A percentile compares a stretch with the other conserved stretches of the same genome.
Conservation (phyloP, 495 filamentous ascomycete species). For the Pseudomonodictys pantanalensis region DNA sequence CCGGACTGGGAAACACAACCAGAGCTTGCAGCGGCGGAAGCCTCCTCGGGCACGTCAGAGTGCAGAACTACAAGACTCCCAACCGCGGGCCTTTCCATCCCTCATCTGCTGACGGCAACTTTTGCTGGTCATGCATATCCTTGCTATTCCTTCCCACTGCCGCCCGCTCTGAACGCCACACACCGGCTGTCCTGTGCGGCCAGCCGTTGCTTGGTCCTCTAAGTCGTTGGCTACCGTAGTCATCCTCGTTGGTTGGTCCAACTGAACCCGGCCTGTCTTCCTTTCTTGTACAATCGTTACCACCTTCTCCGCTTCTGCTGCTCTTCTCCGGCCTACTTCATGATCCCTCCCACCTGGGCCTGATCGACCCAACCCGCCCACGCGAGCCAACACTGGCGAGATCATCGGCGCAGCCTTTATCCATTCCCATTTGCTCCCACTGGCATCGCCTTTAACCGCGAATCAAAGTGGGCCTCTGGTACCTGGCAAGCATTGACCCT, state of each 20-base stretch:
- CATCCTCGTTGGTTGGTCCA: conserved; percentile 22
- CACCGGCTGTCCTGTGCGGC: conserved; percentile 25
- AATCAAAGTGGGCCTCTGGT: conserved; percentile 27
- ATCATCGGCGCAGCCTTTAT: conserved; percentile 30
- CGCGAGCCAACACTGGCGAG: conserved; percentile 28
- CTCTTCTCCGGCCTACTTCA: conserved; percentile 9
- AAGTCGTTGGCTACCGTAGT: conserved; percentile 13
- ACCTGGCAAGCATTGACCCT: conserved; percentile 32
- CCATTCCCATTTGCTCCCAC: conserved; percentile 19
- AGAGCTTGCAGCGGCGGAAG: background rate
- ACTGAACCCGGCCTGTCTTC: conserved; percentile 17
- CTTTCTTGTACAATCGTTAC: conserved; percentile 31
- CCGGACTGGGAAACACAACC: conserved; percentile 21
- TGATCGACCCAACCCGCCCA: conserved; percentile 27
- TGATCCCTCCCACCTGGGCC: conserved; percentile 13
- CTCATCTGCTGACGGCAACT: conserved; percentile 21
- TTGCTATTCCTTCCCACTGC: conserved; percentile 17
- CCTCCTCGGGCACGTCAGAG: conserved; percentile 22
- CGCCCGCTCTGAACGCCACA: conserved; percentile 18
- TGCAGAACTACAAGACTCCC: background rate
- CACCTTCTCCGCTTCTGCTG: conserved; percentile 21
- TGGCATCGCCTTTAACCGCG: conserved; percentile 27
- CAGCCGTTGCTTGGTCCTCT: conserved; percentile 24
- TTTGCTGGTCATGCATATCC: conserved; percentile 28
- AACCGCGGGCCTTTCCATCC: too few species aligned